These are phyloP conservation scores for Pleurotus pulmonarius DNA, from an alignment of 768 basidiomycete genomes.

Conservation along the genomic window DNA sequence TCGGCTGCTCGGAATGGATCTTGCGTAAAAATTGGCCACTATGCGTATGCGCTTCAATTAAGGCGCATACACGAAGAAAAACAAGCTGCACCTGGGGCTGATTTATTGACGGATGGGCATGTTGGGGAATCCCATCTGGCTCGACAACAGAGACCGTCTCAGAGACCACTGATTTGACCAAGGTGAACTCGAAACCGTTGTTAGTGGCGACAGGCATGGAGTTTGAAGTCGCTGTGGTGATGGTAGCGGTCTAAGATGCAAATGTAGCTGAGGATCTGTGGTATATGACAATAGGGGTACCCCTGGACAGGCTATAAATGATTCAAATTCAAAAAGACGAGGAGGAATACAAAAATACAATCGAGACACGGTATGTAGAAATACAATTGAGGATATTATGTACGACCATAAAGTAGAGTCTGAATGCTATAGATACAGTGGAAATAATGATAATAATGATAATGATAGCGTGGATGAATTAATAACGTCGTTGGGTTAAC, in stretches of 20 bases:
- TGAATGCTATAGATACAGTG: constrained; percentile 2
- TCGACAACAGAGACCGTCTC: neutral
- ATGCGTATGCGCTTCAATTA: too few species aligned
- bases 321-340: neutral
- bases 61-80: too few species aligned
- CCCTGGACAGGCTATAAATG: neutral
- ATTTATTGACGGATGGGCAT: too few species aligned
- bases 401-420: neutral
- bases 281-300: neutral
- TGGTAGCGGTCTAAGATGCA: too few species aligned
- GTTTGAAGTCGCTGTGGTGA: neutral
- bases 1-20: constrained; percentile 46
- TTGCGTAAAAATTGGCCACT: constrained; percentile 17
- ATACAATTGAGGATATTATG: neutral
- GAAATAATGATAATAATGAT: neutral
- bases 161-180: neutral
- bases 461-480: neutral
- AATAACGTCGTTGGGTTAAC: neutral
- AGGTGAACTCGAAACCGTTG: neutral
- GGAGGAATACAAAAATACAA: neutral
- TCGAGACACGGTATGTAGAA: neutral
- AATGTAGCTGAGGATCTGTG: too few species aligned
- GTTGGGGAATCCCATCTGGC: too few species aligned
- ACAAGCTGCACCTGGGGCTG: too few species aligned
- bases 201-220: neutral